Percentiles rank a stretch among this genome's conserved stretches.
Evolutionary conservation across 2,329 filamentous ascomycete species (phyloP).

Genomic region (Apiospora rasikravindrae): DNA sequence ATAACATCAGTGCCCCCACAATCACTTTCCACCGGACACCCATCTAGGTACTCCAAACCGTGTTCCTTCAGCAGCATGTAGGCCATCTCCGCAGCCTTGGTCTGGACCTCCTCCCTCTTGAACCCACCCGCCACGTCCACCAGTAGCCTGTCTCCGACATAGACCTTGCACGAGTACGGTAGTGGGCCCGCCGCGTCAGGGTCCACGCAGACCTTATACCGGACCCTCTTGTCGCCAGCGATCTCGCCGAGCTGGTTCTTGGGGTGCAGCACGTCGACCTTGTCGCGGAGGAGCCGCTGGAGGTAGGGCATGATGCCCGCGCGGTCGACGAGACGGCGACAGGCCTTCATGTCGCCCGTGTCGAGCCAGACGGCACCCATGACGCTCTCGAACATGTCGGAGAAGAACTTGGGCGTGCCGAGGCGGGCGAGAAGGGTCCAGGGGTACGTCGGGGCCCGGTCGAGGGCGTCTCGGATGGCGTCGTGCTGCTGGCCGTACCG

Average conservation of each 20-base stretch:
- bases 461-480: slow-evolving; percentile 56
- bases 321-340: slow-evolving; percentile 62
- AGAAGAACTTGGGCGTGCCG: slow-evolving; percentile 76
- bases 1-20: neutral
- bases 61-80: slow-evolving; percentile 10
- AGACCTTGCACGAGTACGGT: slow-evolving; percentile 52
- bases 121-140: slow-evolving; percentile 52
- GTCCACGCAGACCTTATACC: slow-evolving; percentile 52
- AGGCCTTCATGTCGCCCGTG: slow-evolving; percentile 65
- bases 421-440: slow-evolving; percentile 75
- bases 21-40: neutral
- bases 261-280: slow-evolving; percentile 64
- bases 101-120: slow-evolving; percentile 57
- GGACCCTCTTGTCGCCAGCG: slow-evolving; percentile 53
- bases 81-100: slow-evolving; percentile 60
- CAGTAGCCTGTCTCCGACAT: slow-evolving; percentile 53
- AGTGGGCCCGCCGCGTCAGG: slow-evolving; percentile 19
- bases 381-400: slow-evolving; percentile 81
- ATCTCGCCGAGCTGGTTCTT: slow-evolving; percentile 72
- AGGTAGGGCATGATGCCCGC: slow-evolving; percentile 71
- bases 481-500: slow-evolving; percentile 56
- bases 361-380: slow-evolving; percentile 88
- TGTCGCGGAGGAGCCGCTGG: slow-evolving; percentile 61
- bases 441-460: slow-evolving; percentile 64
- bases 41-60: slow-evolving; percentile 8